phyloP scores from a whole-genome alignment of 1,284 basidiomycete species.

The Xanthoconium separans region DNA sequence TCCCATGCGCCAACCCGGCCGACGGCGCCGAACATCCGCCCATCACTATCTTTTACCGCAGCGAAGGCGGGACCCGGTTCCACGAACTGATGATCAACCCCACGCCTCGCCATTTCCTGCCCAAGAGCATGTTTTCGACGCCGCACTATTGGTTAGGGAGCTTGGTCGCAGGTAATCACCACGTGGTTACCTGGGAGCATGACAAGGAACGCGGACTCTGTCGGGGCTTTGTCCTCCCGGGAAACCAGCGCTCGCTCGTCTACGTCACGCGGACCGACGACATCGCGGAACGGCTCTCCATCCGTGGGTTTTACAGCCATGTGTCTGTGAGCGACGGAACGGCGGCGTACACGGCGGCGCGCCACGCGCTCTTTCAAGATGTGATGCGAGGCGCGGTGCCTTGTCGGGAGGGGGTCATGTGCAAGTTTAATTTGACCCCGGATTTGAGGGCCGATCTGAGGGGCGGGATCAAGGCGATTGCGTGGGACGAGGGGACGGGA shows the following conservation, averaged over 20 bases:
- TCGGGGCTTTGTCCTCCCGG: slow-evolving; percentile 44
- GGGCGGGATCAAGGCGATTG: slow-evolving; percentile 31
- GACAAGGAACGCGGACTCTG: slow-evolving; percentile 26
- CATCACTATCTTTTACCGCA: slow-evolving; percentile 49
- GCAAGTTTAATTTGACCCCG: slow-evolving; percentile 21
- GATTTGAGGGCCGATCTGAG: slow-evolving; percentile 23
- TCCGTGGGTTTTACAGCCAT: slow-evolving; percentile 37
- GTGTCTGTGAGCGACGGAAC: slow-evolving; percentile 15
- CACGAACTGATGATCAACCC: slow-evolving; percentile 43
- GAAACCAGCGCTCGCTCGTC: slow-evolving; percentile 48
- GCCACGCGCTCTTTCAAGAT: slow-evolving; percentile 17
- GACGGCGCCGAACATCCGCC: slow-evolving; percentile 43
- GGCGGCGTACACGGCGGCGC: slow-evolving; percentile 16
- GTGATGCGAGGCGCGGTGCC: slow-evolving; percentile 19
- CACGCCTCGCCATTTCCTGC: slow-evolving; percentile 21
- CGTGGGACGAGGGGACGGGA: slow-evolving; percentile 47
- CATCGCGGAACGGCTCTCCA: slow-evolving; percentile 33
- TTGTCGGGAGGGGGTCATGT: slow-evolving; percentile 21
- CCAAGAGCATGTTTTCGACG: slow-evolving; percentile 19
- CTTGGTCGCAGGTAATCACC: slow-evolving; percentile 25
- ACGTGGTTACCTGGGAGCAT: slow-evolving; percentile 32
- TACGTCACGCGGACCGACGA: slow-evolving; percentile 40
- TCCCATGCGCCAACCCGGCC: slow-evolving; percentile 29
- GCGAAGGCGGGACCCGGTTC: slow-evolving; percentile 32
- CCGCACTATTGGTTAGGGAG: slow-evolving; percentile 32